A percentile compares a stretch with the other conserved stretches of the same genome.
Conservation (phyloP, 331 rosid species). For the Rosa hybrid region DNA sequence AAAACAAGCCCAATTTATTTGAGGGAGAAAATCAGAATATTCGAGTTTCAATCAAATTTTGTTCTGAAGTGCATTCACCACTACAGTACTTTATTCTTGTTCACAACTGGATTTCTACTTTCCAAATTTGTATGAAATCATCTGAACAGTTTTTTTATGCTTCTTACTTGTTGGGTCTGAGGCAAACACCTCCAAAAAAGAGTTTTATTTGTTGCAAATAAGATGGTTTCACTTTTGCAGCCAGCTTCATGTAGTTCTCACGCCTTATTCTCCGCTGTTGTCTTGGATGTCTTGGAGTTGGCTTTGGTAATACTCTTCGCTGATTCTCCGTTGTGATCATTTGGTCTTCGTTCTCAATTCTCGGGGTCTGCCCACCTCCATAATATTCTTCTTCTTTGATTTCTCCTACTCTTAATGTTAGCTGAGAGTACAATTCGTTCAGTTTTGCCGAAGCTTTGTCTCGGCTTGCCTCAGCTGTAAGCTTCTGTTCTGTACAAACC, state of each 20-base stretch:
- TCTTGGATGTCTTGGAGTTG: background rate
- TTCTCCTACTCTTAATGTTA: constrained; percentile 16
- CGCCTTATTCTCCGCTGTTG: constrained; percentile 3
- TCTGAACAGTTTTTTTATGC: background rate
- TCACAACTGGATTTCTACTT: constrained; percentile 2
- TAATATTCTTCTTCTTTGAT: constrained; percentile 26
- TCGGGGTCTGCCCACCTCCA: background rate
- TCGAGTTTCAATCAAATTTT: background rate
- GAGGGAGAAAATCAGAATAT: background rate
- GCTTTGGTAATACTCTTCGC: background rate
- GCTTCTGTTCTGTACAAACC: constrained; percentile 39
- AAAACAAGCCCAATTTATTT: background rate
- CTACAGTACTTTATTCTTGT: background rate
- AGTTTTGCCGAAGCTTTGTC: constrained; percentile 42
- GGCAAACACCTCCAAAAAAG: background rate
- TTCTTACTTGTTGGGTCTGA: background rate
- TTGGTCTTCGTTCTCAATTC: background rate
- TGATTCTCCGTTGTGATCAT: background rate
- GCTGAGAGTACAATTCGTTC: constrained; percentile 25
- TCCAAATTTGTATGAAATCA: background rate
- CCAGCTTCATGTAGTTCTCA: background rate
- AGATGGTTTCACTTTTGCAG: background rate
- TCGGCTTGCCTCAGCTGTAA: constrained; percentile 38
- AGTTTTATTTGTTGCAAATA: constrained; percentile 1
- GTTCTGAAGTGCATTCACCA: background rate